Percentiles rank a stretch among this genome's conserved stretches.
Evolutionary conservation across 768 basidiomycete species (phyloP).

Genomic region (Boletus insuetus): DNA sequence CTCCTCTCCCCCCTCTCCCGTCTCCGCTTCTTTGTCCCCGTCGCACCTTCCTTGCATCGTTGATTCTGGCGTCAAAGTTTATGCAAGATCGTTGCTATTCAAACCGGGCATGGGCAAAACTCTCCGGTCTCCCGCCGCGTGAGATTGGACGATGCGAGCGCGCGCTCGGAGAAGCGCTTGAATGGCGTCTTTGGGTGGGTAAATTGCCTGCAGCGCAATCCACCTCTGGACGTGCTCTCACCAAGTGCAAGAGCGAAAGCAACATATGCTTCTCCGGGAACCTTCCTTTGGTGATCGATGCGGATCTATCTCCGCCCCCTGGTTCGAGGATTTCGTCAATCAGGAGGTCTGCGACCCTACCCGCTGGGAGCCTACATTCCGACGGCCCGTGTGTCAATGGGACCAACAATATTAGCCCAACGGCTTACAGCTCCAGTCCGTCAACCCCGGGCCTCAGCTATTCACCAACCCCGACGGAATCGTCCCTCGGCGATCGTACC

Average conservation of each 20-base stretch:
- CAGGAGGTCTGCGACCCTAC: slow-evolving; percentile 43
- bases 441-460: slow-evolving; percentile 57
- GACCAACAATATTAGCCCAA: slow-evolving; percentile 25
- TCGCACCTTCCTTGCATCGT: slow-evolving; percentile 80
- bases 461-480: slow-evolving; percentile 61
- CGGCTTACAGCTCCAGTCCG: slow-evolving; percentile 35
- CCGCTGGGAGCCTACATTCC: slow-evolving; percentile 31
- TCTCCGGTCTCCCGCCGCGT: slow-evolving; percentile 80
- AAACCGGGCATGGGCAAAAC: slow-evolving; percentile 91
- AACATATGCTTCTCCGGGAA: slow-evolving; percentile 24
- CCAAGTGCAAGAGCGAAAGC: slow-evolving; percentile 52
- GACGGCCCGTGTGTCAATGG: slow-evolving; percentile 10
- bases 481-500: slow-evolving; percentile 52
- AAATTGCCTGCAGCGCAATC: slow-evolving; percentile 48
- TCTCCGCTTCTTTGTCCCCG: slow-evolving; percentile 86
- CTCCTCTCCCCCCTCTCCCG: slow-evolving; percentile 47
- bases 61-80: slow-evolving; percentile 91
- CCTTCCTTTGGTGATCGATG: neutral
- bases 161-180: slow-evolving; percentile 79
- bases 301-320: slow-evolving; percentile 5
- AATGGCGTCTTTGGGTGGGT: slow-evolving; percentile 93
- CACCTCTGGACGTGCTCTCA: slow-evolving; percentile 37
- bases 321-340: slow-evolving; percentile 26
- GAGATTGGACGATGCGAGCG: slow-evolving; percentile 91
- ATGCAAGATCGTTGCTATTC: slow-evolving; percentile 92